Conservation (phyloP, 83 land plant species). For the Picea abies region DNA sequence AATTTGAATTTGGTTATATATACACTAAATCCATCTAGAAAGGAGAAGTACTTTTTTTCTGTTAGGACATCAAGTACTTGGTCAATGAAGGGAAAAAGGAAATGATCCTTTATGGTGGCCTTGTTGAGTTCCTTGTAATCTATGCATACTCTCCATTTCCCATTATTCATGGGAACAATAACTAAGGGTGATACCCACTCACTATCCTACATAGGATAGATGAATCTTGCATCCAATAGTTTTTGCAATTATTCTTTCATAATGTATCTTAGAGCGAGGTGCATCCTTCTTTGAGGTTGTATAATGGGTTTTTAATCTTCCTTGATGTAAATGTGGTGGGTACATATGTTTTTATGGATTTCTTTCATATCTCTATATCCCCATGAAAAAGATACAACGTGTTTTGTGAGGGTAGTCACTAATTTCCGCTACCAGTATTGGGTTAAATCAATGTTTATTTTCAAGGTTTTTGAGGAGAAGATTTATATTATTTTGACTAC, state of each 20-base stretch:
- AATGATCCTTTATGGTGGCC: neutral
- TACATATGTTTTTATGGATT: neutral
- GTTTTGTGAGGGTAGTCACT: neutral
- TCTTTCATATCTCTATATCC: neutral
- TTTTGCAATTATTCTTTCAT: slow-evolving; percentile 22
- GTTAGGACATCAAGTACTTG: neutral
- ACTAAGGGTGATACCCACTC: slow-evolving; percentile 21
- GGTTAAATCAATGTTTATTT: too few relatives aligned
- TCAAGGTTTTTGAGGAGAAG: neutral
- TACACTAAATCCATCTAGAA: neutral
- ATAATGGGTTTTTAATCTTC: neutral
- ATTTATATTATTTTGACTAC: too few relatives aligned
- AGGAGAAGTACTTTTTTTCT: neutral
- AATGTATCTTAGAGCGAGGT: slow-evolving; percentile 10
- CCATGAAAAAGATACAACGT: neutral
- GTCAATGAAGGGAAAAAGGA: neutral
- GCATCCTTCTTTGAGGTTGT: slow-evolving; percentile 23
- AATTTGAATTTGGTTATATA: neutral
- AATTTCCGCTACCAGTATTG: neutral
- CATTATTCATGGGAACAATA: slow-evolving; percentile 21
- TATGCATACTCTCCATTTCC: neutral
- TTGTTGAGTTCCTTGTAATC: neutral
- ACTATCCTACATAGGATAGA: slow-evolving; percentile 31
- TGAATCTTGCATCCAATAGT: slow-evolving; percentile 17
- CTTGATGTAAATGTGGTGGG: neutral